Evolutionary conservation across 2,329 filamentous ascomycete species (phyloP).

Genomic region (Curvularia hawaiiensis): DNA sequence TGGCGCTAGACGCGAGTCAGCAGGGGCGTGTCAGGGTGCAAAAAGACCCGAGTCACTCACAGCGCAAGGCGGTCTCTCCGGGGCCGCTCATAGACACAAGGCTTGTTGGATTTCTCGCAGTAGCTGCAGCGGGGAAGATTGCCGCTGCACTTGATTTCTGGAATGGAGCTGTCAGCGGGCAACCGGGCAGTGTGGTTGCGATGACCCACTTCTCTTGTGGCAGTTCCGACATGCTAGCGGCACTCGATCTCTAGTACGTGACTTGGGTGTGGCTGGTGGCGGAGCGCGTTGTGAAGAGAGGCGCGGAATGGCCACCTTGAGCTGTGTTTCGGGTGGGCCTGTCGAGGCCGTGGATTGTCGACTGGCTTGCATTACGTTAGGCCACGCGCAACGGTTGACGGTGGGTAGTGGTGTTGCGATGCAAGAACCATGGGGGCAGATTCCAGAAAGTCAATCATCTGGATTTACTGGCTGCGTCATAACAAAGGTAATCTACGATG

Average conservation of each 20-base stretch:
- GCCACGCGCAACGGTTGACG: constrained; percentile 5
- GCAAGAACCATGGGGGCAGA: constrained; percentile 4
- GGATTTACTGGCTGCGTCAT: constrained; percentile 8
- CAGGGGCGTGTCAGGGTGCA: constrained; percentile 1
- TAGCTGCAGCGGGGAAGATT: constrained; percentile 37
- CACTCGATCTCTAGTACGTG: constrained; percentile 14
- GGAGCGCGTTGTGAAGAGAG: constrained; percentile 11
- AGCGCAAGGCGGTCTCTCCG: constrained; percentile 37
- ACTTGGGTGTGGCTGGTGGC: constrained; percentile 7
- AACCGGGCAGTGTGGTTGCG: background rate
- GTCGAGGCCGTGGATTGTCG: background rate
- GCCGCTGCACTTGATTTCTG: constrained; percentile 45
- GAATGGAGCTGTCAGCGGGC: constrained; percentile 1
- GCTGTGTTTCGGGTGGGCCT: constrained; percentile 5
- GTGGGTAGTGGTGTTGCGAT: background rate
- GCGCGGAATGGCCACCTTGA: constrained; percentile 16
- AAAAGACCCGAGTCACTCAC: constrained; percentile 16
- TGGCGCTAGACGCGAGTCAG: constrained; percentile 15
- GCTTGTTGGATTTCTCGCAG: constrained; percentile 32
- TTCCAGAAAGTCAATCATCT: background rate
- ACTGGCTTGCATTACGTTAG: constrained; percentile 14
- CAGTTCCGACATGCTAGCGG: constrained; percentile 20
- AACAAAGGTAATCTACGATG: background rate
- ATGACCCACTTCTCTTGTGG: constrained; percentile 22
- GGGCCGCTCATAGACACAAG: constrained; percentile 37